Conservation (phyloP, 208 protist genomes). For the Acanthamoeba sp. region DNA sequence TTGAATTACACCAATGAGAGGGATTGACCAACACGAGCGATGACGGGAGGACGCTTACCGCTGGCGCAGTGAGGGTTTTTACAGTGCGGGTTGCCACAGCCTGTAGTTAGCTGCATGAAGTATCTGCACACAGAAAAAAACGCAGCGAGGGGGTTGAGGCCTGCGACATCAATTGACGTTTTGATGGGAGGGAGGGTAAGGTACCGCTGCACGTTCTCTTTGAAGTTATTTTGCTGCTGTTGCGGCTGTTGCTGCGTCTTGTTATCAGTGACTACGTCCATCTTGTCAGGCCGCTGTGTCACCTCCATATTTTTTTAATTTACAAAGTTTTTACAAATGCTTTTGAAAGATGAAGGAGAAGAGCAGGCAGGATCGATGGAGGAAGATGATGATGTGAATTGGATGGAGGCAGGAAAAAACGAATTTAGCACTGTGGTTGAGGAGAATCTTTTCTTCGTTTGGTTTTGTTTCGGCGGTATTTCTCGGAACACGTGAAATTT, state of each 20-base stretch:
- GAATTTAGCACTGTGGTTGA: not conserved
- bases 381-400: not conserved
- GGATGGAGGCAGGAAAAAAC: not conserved
- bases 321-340: too few relatives aligned
- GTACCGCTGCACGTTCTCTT: constrained; percentile 25
- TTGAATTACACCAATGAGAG: not conserved
- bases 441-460: constrained; percentile 7
- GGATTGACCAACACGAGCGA: not conserved
- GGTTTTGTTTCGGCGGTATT: not conserved
- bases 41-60: not conserved
- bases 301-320: not conserved
- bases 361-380: not conserved
- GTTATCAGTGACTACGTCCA: not conserved
- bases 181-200: not conserved
- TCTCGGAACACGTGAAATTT: not conserved
- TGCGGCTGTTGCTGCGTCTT: not conserved
- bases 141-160: not conserved
- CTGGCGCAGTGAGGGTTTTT: constrained; percentile 39
- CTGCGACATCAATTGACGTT: not conserved
- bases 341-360: not conserved
- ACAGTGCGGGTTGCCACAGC: constrained; percentile 25
- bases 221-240: constrained; percentile 7
- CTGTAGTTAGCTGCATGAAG: constrained; percentile 10
- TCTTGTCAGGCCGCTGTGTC: not conserved
- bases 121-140: not conserved